These are phyloP conservation scores for Golubevia pallescens DNA, from an alignment of 1,284 basidiomycete genomes.

Conservation along the genomic window DNA sequence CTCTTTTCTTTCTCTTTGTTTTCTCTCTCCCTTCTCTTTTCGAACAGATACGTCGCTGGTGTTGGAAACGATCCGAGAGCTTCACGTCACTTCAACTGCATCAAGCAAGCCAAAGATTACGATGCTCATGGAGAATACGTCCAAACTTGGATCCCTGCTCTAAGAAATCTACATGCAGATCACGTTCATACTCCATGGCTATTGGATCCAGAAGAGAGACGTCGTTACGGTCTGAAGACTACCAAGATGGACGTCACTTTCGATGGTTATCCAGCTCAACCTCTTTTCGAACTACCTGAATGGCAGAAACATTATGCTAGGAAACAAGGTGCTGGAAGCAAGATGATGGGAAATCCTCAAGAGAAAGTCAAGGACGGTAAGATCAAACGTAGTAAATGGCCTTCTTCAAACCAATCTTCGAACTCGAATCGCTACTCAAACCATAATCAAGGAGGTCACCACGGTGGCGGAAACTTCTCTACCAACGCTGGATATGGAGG, in stretches of 20 bases:
- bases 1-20: neutral
- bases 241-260: slow-evolving; percentile 42
- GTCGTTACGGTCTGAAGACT: slow-evolving; percentile 45
- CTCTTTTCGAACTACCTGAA: slow-evolving; percentile 41
- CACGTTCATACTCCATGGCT: slow-evolving; percentile 39
- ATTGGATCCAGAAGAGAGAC: slow-evolving; percentile 32
- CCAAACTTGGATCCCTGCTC: slow-evolving; percentile 68
- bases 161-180: slow-evolving; percentile 63
- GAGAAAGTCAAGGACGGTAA: slow-evolving; percentile 55
- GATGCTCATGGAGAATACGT: slow-evolving; percentile 66
- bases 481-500: too few species aligned
- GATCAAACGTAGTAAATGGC: neutral
- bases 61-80: slow-evolving; percentile 70
- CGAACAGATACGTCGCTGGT: slow-evolving; percentile 65
- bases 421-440: too few species aligned
- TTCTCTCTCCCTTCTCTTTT: neutral
- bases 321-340: slow-evolving; percentile 45
- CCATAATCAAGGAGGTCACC: too few species aligned
- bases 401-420: neutral
- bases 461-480: too few species aligned
- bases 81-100: slow-evolving; percentile 69
- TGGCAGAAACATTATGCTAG: slow-evolving; percentile 51
- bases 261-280: slow-evolving; percentile 39
- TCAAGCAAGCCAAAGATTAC: slow-evolving; percentile 69
- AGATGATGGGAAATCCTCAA: slow-evolving; percentile 54